Conservation (phyloP, 768 basidiomycete genomes). For the Strobilomyces confusus region DNA sequence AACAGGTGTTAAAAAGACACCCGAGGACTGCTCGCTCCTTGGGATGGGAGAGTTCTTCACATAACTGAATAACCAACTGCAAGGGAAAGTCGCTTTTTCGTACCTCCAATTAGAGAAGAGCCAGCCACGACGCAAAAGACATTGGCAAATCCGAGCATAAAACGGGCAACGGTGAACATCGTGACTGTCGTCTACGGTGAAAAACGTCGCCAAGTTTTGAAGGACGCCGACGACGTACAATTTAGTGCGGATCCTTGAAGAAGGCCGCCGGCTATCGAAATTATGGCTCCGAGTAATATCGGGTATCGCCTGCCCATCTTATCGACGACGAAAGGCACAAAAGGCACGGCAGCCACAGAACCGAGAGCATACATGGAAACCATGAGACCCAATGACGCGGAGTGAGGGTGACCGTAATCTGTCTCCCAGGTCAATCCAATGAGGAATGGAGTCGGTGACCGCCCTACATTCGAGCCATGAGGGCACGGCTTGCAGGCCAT, state of each 20-base stretch:
- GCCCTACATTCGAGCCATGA: slow-evolving; percentile 52
- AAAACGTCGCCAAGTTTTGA: no score
- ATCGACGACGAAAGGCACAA: slow-evolving; percentile 16
- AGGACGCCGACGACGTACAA: not conserved
- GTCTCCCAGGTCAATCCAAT: not conserved
- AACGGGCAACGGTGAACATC: not conserved
- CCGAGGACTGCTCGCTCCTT: slow-evolving; percentile 19
- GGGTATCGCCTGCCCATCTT: slow-evolving; percentile 1
- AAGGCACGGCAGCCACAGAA: slow-evolving; percentile 47
- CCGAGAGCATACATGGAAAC: slow-evolving; percentile 58
- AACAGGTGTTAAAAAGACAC: slow-evolving; percentile 8
- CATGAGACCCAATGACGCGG: slow-evolving; percentile 52
- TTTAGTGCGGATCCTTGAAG: slow-evolving; percentile 1
- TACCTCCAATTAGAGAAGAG: slow-evolving; percentile 22
- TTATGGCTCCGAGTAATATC: not conserved
- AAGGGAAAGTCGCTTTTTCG: not conserved
- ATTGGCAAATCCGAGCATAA: slow-evolving; percentile 1
- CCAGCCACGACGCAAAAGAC: slow-evolving; percentile 3
- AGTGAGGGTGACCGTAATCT: slow-evolving; percentile 54
- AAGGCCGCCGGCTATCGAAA: not conserved
- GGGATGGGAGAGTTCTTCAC: slow-evolving; percentile 21
- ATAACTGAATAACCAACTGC: not conserved
- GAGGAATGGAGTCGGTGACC: not conserved
- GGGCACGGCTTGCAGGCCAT: slow-evolving; percentile 55
- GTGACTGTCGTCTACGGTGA: not conserved